These are phyloP conservation scores for Mortierella sp. DNA, from an alignment of 371 early-diverging fungal species.

Conservation along the genomic window DNA sequence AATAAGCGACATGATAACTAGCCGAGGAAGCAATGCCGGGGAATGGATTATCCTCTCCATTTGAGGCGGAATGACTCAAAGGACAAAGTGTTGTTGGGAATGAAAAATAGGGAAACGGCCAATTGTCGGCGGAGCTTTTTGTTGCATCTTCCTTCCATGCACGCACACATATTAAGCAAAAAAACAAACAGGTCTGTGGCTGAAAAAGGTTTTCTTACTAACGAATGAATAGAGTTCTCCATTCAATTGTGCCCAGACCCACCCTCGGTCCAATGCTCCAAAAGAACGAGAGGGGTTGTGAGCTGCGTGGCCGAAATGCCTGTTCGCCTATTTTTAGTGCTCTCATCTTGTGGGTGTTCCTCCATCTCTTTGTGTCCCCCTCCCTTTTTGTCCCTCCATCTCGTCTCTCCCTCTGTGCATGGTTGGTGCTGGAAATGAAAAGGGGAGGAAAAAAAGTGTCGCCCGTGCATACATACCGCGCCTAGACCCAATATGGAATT, in stretches of 20 bases:
- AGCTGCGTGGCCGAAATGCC: constrained; percentile 11
- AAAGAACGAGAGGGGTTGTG: neutral
- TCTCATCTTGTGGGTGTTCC: neutral
- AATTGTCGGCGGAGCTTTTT: neutral
- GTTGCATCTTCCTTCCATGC: neutral
- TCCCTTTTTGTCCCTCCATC: constrained; percentile 1
- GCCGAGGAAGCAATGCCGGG: neutral
- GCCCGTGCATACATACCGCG: constrained; percentile 10
- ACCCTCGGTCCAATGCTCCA: constrained; percentile 17
- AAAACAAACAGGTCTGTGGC: neutral
- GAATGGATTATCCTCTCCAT: neutral
- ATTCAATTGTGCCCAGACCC: neutral
- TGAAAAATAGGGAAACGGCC: neutral
- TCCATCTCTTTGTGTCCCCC: too few species aligned
- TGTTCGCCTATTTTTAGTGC: constrained; percentile 22
- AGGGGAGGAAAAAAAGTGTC: neutral
- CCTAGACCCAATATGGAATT: neutral
- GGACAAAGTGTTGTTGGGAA: neutral
- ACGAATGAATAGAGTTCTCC: neutral
- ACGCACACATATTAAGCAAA: neutral
- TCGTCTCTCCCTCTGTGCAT: neutral
- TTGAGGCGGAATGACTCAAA: neutral
- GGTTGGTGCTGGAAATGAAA: constrained; percentile 10
- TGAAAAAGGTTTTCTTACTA: too few species aligned
- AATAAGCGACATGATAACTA: neutral